phyloP scores from a whole-genome alignment of 192 early-diverging fungal species.

The Coemansia erecta region DNA sequence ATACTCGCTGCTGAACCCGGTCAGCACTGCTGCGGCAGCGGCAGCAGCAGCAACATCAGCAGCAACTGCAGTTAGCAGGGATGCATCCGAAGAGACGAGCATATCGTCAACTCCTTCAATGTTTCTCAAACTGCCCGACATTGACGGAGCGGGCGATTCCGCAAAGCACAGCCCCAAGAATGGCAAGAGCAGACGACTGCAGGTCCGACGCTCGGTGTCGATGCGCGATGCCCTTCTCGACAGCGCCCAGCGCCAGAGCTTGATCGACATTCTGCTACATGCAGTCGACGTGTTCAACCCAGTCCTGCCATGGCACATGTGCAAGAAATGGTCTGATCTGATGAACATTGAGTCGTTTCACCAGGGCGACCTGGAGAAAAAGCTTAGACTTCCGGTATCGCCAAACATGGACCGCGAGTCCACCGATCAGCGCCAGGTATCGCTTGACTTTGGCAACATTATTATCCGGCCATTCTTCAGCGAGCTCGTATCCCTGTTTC shows the following conservation, averaged over 20 bases:
- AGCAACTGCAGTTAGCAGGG: background rate
- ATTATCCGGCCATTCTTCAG: conserved; percentile 86
- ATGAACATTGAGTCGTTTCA: conserved; percentile 84
- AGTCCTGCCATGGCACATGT: conserved; percentile 77
- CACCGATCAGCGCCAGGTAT: conserved; percentile 70
- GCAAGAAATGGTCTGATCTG: conserved; percentile 86
- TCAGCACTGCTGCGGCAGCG: background rate
- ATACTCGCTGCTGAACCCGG: conserved; percentile 7
- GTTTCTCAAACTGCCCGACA: background rate
- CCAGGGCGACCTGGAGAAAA: conserved; percentile 84
- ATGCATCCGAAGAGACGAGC: background rate
- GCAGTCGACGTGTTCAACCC: conserved; percentile 90
- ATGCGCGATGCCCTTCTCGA: conserved; percentile 51
- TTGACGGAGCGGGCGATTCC: background rate
- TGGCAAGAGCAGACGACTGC: conserved; percentile 21
- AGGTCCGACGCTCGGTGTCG: conserved; percentile 41
- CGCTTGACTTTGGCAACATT: conserved; percentile 80
- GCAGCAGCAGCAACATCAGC: too few species aligned
- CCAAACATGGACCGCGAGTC: conserved; percentile 86
- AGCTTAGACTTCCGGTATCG: conserved; percentile 69
- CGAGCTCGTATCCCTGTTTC: conserved; percentile 74
- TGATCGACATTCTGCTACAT: conserved; percentile 75
- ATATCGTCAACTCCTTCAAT: background rate
- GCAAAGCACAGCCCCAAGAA: background rate
- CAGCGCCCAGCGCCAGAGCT: conserved; percentile 59